Evolutionary conservation across 2,329 filamentous ascomycete species (phyloP).

Genomic region (Graphiopsis chlorocephala): DNA sequence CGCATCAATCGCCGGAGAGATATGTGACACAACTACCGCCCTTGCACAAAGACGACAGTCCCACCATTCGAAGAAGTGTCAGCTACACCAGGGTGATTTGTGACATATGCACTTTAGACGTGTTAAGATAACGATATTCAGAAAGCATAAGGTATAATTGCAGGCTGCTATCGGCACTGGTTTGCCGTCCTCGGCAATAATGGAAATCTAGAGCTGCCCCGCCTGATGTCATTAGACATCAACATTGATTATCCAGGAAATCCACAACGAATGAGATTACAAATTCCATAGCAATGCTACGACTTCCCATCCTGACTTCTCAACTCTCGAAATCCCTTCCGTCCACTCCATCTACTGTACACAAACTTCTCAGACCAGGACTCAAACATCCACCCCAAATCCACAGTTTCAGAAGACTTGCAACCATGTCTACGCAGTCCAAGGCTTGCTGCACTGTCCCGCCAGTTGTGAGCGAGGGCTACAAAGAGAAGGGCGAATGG

Average conservation of each 20-base stretch:
- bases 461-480: constrained; percentile 48
- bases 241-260: neutral
- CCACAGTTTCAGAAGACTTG: constrained; percentile 3
- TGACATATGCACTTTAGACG: neutral
- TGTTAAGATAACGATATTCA: neutral
- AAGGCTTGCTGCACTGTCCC: constrained; percentile 50
- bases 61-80: neutral
- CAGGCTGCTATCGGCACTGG: neutral
- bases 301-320: constrained; percentile 4
- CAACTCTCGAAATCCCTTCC: constrained; percentile 7
- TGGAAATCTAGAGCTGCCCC: neutral
- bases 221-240: constrained; percentile 2
- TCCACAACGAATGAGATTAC: neutral
- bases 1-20: neutral
- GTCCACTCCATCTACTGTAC: neutral
- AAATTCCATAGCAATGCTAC: constrained; percentile 15
- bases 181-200: neutral
- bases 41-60: neutral
- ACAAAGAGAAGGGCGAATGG: constrained; percentile 58
- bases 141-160: neutral
- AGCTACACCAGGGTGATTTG: neutral
- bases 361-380: neutral
- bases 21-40: neutral
- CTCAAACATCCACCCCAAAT: neutral
- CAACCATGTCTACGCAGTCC: constrained; percentile 33